Evolutionary conservation across 768 basidiomycete genomes (phyloP).

Genomic region (Ephemerocybe angulata): DNA sequence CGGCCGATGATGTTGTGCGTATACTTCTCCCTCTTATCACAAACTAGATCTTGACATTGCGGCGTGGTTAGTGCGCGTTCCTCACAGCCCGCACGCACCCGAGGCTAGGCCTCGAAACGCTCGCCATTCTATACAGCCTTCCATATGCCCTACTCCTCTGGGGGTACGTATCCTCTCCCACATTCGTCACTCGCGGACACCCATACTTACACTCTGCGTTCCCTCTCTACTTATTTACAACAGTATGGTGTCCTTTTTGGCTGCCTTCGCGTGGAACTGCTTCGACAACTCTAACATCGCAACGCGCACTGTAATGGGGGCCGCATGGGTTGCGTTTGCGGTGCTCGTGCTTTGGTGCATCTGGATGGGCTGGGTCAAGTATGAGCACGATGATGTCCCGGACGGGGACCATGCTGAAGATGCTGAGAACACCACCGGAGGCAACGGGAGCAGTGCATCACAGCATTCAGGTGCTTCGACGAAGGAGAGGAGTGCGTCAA

Average conservation of each 20-base stretch:
- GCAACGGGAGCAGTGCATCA: too few species aligned
- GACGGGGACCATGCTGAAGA: too few species aligned
- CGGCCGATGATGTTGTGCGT: background rate
- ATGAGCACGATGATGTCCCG: background rate
- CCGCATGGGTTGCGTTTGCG: slow-evolving; percentile 6
- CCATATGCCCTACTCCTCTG: slow-evolving; percentile 27
- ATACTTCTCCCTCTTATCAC: too few species aligned
- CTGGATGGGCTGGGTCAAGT: slow-evolving; percentile 17
- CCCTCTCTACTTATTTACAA: background rate
- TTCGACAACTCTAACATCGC: slow-evolving; percentile 16
- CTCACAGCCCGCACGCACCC: slow-evolving; percentile 2
- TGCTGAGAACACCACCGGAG: too few species aligned
- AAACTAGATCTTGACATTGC: too few species aligned
- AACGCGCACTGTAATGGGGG: slow-evolving; percentile 16
- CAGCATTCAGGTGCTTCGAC: too few species aligned
- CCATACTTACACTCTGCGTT: too few species aligned
- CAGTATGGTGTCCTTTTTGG: slow-evolving; percentile 24
- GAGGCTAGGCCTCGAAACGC: slow-evolving; percentile 16
- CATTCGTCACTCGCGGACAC: too few species aligned
- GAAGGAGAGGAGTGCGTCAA: too few species aligned
- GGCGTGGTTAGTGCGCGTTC: too few species aligned
- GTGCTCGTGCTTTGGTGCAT: slow-evolving; percentile 23
- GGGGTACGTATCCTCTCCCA: slow-evolving; percentile 17
- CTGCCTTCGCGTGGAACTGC: slow-evolving; percentile 25
- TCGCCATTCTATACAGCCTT: slow-evolving; percentile 26